Base-by-base conservation (phyloP, 768 basidiomycete species). In the Amanita rimosa region DNA sequence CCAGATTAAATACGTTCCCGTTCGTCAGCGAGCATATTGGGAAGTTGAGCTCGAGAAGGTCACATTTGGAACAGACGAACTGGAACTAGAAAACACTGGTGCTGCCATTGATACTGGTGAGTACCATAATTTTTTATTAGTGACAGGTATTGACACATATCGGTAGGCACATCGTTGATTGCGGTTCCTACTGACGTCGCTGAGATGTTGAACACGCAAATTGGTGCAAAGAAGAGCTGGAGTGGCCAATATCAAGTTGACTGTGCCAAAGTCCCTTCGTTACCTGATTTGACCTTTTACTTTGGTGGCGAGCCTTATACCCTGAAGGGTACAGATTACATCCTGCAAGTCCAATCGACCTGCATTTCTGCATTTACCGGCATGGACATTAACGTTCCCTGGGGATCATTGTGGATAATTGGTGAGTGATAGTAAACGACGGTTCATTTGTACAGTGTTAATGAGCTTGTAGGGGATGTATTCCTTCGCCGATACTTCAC, bases 1-100 rank as follows among this genome's bases (percentile, higher is more conserved):
- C 63, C 70, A 81, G 60, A 75, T 99, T 52, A 59, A 64, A 19
- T 98, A 98, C 58, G 91, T 85, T 26, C 95, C 96, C 44, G 73
- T 99, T 46, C 83, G 94, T 57, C 80, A 91, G 57, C 92, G 89
- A 75, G 96, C 91, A 4, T 98, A 96, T 68, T 96, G 94, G 94
- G 95, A 98, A 67, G 91, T 98, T 40, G 92, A 96, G 63, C 83
- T 99, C 22, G 74, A 89, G 68, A 82, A 83, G 63, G 73, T 99
- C 53, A 58, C 68, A 3, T 94, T 99, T 49, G 96, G 94, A 42
- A 72, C 82, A 38, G 95, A 98, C 41, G 77, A 72, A 35, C 76
- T 98, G 39, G 91, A 97, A 55, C 76, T 98, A 11, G 90, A 95
- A 55, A 85, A 82, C 69, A 95, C 96, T 48, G 94, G 94, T 38